These are phyloP conservation scores for Xylaria castorea DNA, from an alignment of 495 filamentous ascomycete species.

Conservation along the genomic window DNA sequence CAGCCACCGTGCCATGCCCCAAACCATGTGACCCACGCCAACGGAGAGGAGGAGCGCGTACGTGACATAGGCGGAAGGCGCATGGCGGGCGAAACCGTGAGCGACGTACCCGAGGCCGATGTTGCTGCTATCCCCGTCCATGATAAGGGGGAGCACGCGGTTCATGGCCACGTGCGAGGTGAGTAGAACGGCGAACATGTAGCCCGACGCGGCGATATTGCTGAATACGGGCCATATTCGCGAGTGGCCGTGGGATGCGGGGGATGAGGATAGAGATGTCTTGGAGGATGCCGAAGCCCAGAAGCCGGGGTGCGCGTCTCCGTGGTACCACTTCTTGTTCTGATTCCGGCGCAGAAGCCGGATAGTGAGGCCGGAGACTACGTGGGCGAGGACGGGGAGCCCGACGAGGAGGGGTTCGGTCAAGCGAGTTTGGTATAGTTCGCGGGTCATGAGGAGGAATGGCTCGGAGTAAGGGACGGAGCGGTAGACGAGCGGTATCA, in stretches of 20 bases:
- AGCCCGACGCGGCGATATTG: constrained; percentile 71
- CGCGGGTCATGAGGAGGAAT: constrained; percentile 70
- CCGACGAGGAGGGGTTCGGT: constrained; percentile 69
- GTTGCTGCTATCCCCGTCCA: constrained; percentile 83
- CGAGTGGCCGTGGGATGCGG: constrained; percentile 30
- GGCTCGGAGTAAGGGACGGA: constrained; percentile 63
- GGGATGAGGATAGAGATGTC: constrained; percentile 26
- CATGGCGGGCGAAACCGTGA: constrained; percentile 81
- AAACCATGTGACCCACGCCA: constrained; percentile 80
- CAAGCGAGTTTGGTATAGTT: constrained; percentile 81
- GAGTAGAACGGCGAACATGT: constrained; percentile 66
- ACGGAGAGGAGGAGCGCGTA: constrained; percentile 72
- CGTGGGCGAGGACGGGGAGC: constrained; percentile 63
- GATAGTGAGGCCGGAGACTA: constrained; percentile 73
- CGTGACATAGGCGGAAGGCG: constrained; percentile 66
- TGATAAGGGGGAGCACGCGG: constrained; percentile 69
- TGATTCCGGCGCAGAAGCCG: constrained; percentile 73
- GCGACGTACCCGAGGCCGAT: constrained; percentile 81
- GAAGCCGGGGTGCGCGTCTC: constrained; percentile 40
- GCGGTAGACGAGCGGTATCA: constrained; percentile 69
- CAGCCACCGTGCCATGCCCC: constrained; percentile 82
- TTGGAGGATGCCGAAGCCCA: constrained; percentile 46
- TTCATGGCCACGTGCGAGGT: constrained; percentile 74
- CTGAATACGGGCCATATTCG: constrained; percentile 72
- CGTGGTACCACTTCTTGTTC: constrained; percentile 74